These are phyloP conservation scores for Leucogyrophana mollusca DNA, from an alignment of 768 basidiomycete species.

Conservation along the genomic window DNA sequence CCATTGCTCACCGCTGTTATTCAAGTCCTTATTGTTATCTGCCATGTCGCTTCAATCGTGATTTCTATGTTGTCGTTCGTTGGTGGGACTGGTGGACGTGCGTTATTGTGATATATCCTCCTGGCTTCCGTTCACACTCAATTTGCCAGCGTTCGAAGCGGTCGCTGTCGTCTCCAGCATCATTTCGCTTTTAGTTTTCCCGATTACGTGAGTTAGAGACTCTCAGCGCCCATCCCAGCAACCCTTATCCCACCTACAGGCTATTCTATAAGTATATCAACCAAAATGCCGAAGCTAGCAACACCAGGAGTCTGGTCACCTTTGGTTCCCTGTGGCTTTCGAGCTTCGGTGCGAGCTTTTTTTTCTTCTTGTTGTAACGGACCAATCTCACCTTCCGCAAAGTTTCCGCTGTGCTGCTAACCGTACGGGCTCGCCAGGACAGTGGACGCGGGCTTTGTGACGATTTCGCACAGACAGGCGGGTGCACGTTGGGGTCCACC, in stretches of 20 bases:
- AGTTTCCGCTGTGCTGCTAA: conserved; percentile 18
- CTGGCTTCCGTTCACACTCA: background rate
- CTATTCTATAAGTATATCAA: conserved; percentile 10
- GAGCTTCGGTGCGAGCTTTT: conserved; percentile 12
- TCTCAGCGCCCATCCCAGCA: no score
- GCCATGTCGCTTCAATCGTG: conserved; percentile 11
- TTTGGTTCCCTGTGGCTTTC: conserved; percentile 20
- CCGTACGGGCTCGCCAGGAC: conserved; percentile 26
- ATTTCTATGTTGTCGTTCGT: conserved; percentile 17
- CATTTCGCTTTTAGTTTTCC: conserved; percentile 11
- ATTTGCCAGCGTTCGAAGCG: conserved; percentile 18
- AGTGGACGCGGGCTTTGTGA: conserved; percentile 19
- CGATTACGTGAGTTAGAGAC: conserved; percentile 16
- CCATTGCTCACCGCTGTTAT: conserved; percentile 3
- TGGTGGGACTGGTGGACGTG: conserved; percentile 21
- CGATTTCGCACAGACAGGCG: conserved; percentile 25
- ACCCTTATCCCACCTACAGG: conserved; percentile 6
- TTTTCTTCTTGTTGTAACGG: conserved; percentile 4
- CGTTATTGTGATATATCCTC: conserved; percentile 1
- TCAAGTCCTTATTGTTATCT: conserved; percentile 15
- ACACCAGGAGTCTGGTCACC: conserved; percentile 19
- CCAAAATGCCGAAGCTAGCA: conserved; percentile 17
- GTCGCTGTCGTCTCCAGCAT: conserved; percentile 12
- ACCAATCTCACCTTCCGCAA: conserved; percentile 1
- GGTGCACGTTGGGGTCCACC: conserved; percentile 19